phyloP scores from a whole-genome alignment of 805 yeast genomes.

The Kurtzmaniella cleridarum region DNA sequence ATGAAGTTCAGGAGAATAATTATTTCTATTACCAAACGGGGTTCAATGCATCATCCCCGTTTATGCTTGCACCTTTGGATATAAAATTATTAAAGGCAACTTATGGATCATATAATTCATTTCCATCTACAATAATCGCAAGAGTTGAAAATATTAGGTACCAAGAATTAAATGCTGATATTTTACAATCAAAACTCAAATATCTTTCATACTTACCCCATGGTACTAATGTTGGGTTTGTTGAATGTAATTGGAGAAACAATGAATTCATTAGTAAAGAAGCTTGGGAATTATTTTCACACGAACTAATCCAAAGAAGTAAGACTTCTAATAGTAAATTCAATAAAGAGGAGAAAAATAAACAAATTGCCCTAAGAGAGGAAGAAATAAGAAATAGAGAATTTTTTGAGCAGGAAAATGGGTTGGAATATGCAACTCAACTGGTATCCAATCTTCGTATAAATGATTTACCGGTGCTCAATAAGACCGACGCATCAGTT shows the following conservation, averaged over 20 bases:
- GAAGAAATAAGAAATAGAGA: constrained; percentile 54
- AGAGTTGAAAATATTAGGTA: constrained; percentile 65
- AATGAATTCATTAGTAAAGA: constrained; percentile 27
- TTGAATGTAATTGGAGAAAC: constrained; percentile 78
- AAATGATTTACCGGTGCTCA: not conserved
- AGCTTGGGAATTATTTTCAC: constrained; percentile 42
- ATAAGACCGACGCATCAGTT: not conserved
- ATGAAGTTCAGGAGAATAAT: not conserved
- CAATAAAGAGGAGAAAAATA: constrained; percentile 56
- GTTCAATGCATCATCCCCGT: constrained; percentile 57
- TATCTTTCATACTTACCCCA: constrained; percentile 77
- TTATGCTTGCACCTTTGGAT: constrained; percentile 74
- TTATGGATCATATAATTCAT: constrained; percentile 54
- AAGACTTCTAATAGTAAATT: constrained; percentile 44
- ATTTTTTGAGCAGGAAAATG: constrained; percentile 57
- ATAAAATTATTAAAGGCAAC: constrained; percentile 61
- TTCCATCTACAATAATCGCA: constrained; percentile 63
- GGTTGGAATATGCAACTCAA: constrained; percentile 14
- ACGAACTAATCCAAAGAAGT: constrained; percentile 55
- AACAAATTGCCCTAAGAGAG: constrained; percentile 48
- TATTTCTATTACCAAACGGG: constrained; percentile 77
- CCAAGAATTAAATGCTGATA: constrained; percentile 60
- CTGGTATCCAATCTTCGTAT: constrained; percentile 22
- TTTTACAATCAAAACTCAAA: constrained; percentile 56
- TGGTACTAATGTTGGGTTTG: constrained; percentile 77